phyloP scores from a whole-genome alignment of 192 early-diverging fungal species.

The Backusella psychrophila region DNA sequence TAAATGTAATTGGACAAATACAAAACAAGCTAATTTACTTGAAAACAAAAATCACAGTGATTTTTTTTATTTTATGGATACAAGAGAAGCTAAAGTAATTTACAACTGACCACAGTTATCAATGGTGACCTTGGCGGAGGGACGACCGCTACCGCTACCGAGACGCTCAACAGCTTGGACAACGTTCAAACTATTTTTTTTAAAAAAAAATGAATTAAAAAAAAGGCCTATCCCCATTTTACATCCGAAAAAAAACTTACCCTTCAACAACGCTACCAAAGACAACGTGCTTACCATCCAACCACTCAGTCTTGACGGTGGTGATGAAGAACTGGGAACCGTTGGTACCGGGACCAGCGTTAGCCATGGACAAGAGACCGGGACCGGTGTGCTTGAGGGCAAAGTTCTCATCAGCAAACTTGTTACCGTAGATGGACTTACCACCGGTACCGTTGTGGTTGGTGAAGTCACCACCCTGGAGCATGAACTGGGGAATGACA shows the following conservation, averaged over 20 bases:
- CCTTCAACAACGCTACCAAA: conserved; percentile 71
- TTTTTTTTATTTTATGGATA: background rate
- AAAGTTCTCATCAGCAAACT: conserved; percentile 66
- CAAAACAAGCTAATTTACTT: background rate
- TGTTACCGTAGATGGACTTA: conserved; percentile 83
- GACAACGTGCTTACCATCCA: conserved; percentile 88
- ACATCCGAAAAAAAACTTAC: background rate
- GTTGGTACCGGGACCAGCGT: conserved; percentile 82
- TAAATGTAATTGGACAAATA: background rate
- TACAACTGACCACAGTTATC: conserved; percentile 65
- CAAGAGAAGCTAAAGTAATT: conserved; percentile 21
- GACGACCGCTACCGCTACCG: conserved; percentile 52
- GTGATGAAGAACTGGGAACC: conserved; percentile 94
- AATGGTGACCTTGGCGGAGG: conserved; percentile 55
- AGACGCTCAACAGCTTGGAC: conserved; percentile 61
- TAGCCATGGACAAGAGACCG: conserved; percentile 83
- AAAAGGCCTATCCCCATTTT: background rate
- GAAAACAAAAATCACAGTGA: background rate
- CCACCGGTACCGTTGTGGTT: conserved; percentile 85
- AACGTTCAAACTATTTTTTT: conserved; percentile 47
- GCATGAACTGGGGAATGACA: conserved; percentile 80
- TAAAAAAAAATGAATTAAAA: background rate
- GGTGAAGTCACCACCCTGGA: conserved; percentile 89
- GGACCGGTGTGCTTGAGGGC: conserved; percentile 58
- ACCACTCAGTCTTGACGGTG: conserved; percentile 77